Evolutionary conservation across 2,329 filamentous ascomycete genomes (phyloP).

Genomic region (Diaporthe sp.): DNA sequence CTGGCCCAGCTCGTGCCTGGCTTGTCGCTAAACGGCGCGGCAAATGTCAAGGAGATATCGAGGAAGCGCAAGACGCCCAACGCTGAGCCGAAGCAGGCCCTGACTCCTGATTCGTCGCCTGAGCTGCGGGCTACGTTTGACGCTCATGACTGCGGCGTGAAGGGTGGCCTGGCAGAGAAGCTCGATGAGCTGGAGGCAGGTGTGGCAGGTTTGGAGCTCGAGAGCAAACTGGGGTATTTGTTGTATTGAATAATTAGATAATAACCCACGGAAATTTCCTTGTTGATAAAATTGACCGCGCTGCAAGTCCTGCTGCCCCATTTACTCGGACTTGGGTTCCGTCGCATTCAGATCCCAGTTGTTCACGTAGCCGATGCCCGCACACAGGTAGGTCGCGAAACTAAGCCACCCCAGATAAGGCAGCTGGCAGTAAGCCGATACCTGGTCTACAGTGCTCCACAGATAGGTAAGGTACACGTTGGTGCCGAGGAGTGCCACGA

Average conservation of each 20-base stretch:
- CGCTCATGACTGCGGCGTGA: slow-evolving; percentile 35
- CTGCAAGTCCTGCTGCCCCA: no score
- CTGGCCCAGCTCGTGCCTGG: slow-evolving; percentile 5
- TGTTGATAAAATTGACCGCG: not conserved
- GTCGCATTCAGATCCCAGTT: slow-evolving; percentile 67
- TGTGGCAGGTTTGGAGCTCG: slow-evolving; percentile 42
- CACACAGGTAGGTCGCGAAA: slow-evolving; percentile 87
- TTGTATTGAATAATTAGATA: slow-evolving; percentile 37
- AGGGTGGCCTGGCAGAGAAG: slow-evolving; percentile 37
- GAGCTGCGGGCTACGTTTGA: slow-evolving; percentile 36
- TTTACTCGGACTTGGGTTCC: slow-evolving; percentile 39
- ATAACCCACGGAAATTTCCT: not conserved
- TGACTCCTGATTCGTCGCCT: slow-evolving; percentile 39
- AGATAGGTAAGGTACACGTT: slow-evolving; percentile 79
- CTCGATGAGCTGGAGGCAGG: slow-evolving; percentile 35
- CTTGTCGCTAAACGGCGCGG: slow-evolving; percentile 15
- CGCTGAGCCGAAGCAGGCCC: slow-evolving; percentile 25
- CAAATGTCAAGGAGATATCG: not conserved
- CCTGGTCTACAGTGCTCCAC: slow-evolving; percentile 80
- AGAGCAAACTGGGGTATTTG: slow-evolving; percentile 43
- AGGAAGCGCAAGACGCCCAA: slow-evolving; percentile 33
- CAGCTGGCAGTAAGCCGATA: slow-evolving; percentile 78
- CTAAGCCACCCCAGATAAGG: slow-evolving; percentile 91
- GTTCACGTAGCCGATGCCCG: slow-evolving; percentile 75
- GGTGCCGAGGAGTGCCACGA: slow-evolving; percentile 76